phyloP scores from a whole-genome alignment of 352 stramenopile genomes.

The Phytophthora hybrid region DNA sequence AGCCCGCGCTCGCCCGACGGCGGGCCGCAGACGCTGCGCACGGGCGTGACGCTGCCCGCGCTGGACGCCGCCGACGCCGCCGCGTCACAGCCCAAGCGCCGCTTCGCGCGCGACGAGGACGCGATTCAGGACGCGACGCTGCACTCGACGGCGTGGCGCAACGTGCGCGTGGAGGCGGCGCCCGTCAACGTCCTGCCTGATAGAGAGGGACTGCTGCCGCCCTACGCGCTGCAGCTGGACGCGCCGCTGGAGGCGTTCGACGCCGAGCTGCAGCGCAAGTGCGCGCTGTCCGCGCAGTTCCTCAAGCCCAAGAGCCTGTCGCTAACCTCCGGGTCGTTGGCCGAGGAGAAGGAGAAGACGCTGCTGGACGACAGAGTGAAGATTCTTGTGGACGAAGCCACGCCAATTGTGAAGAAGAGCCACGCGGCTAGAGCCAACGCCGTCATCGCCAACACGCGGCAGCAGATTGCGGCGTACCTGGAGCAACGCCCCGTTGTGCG shows the following conservation, averaged over 20 bases:
- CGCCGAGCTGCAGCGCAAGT: slow-evolving; percentile 40
- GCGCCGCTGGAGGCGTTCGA: slow-evolving; percentile 54
- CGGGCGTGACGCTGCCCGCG: slow-evolving; percentile 31
- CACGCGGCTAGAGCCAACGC: slow-evolving; percentile 40
- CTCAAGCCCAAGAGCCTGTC: slow-evolving; percentile 32
- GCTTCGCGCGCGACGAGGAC: slow-evolving; percentile 46
- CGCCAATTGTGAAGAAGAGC: slow-evolving; percentile 43
- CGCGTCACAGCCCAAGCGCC: slow-evolving; percentile 18
- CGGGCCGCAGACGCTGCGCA: slow-evolving; percentile 31
- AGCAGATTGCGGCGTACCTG: slow-evolving; percentile 55
- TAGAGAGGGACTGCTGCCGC: slow-evolving; percentile 25
- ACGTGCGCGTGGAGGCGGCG: slow-evolving; percentile 40
- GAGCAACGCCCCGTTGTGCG: slow-evolving; percentile 39
- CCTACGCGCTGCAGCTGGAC: slow-evolving; percentile 52
- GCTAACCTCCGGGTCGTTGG: slow-evolving; percentile 30
- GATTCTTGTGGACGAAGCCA: slow-evolving; percentile 51
- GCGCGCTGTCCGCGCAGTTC: slow-evolving; percentile 32
- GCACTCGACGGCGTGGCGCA: slow-evolving; percentile 76
- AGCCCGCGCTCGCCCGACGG: slow-evolving; percentile 60
- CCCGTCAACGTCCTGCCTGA: slow-evolving; percentile 58
- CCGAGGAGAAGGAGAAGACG: slow-evolving; percentile 29
- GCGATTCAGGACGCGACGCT: slow-evolving; percentile 52
- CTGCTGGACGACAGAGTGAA: slow-evolving; percentile 46
- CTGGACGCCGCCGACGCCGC: slow-evolving; percentile 26
- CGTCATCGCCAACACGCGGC: slow-evolving; percentile 48